These are phyloP conservation scores for Stephania cephalantha DNA, from an alignment of 164 flowering plant genomes.

Conservation along the genomic window DNA sequence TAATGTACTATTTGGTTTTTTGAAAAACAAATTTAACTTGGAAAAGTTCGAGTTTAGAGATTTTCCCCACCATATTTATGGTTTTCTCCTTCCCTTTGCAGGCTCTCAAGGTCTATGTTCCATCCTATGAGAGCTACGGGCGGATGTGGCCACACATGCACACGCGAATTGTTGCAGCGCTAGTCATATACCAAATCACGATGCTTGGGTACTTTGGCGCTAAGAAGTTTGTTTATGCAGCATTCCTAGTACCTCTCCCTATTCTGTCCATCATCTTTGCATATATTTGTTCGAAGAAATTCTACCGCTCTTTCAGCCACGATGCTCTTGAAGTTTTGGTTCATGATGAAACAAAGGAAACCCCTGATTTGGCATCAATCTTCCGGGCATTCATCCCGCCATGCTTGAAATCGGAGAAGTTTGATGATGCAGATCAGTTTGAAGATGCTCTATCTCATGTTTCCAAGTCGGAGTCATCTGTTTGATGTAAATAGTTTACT, in stretches of 20 bases:
- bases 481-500: background rate
- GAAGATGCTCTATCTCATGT: constrained; percentile 40
- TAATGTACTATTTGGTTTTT: too few relatives aligned
- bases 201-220: constrained; percentile 66
- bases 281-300: constrained; percentile 46
- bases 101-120: constrained; percentile 93
- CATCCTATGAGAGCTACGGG: constrained; percentile 84
- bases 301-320: constrained; percentile 46
- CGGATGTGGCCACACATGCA: constrained; percentile 95
- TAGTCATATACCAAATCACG: constrained; percentile 64
- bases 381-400: constrained; percentile 62
- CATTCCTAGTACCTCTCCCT: constrained; percentile 57
- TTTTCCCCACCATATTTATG: background rate
- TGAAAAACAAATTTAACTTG: too few relatives aligned
- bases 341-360: constrained; percentile 36
- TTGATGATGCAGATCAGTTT: constrained; percentile 40
- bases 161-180: constrained; percentile 54
- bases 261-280: constrained; percentile 48
- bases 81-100: constrained; percentile 17
- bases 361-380: constrained; percentile 55
- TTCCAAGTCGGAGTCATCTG: background rate
- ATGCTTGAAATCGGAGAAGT: constrained; percentile 61
- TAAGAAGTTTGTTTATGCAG: constrained; percentile 39
- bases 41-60: too few relatives aligned
- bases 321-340: constrained; percentile 63